Base-by-base conservation (phyloP, 805 yeast species). In the Kodamaea restingae region DNA sequence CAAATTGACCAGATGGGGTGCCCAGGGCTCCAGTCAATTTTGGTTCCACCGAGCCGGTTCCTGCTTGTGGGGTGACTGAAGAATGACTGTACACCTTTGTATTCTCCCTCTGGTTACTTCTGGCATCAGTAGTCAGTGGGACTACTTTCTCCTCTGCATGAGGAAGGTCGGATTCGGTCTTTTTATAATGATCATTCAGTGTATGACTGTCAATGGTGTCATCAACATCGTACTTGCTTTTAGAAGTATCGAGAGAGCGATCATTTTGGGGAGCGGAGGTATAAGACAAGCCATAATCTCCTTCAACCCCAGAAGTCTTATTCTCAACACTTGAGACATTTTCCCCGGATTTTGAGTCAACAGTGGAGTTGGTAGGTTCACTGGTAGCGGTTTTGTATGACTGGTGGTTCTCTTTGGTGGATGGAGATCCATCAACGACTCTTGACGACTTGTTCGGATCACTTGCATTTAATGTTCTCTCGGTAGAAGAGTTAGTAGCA, bases 1-100 rank as follows among this genome's bases (percentile, higher is more conserved):
- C 21, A 17, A 30, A 30, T n/a, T 30, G 32, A 7, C 32, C 32
- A 15, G 32, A 30, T 6, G 32, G 32, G 7, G 32, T 30, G 4
- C 32, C 32, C 32, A 30, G 32, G 21, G 21, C 32, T 4, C 32
- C 32, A 8, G 9, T 9, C 32, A 30, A 30, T 5, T 15, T 12
- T 7, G 20, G 21, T 4, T 21, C 32, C 4, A 21, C 17, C 4
- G 8, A 4, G 6, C 21, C 32, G 11, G 7, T 17, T 7, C 8
- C 11, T 17, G 32, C 32, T 18, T 30, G 21, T 3, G 6, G 21
- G 6, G 32, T 20, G 7, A 30, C 32, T 4, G 21, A 14, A 3
- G 32, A 30, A 21, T 30, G 21, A 21, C 17, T 21, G 14, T 30
- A 11, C 21, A 14, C 17, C 11, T 15, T 17, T 10, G 21, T 11